Evolutionary conservation across 257 asterid species (phyloP).

Genomic region (Sherardia arvensis): DNA sequence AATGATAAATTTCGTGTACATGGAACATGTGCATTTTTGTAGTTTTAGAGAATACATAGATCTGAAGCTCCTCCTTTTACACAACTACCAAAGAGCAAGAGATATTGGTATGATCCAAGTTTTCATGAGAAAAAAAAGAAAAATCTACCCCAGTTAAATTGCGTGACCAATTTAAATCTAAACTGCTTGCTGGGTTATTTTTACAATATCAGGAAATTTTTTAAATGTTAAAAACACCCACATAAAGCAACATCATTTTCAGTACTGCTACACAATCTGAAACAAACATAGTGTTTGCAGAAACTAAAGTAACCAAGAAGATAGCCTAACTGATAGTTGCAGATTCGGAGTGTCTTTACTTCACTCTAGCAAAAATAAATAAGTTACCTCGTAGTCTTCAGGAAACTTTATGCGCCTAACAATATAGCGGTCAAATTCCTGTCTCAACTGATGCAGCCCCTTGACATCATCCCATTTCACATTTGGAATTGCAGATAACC

Average conservation of each 20-base stretch:
- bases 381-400: constrained; percentile 52
- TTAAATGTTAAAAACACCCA: background rate
- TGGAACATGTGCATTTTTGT: background rate
- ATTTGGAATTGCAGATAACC: constrained; percentile 73
- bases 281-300: background rate
- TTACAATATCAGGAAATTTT: background rate
- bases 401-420: constrained; percentile 59
- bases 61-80: background rate
- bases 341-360: background rate
- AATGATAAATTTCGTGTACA: background rate
- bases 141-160: background rate
- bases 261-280: background rate
- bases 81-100: background rate
- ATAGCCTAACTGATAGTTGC: background rate
- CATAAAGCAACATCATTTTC: background rate
- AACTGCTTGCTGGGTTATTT: background rate
- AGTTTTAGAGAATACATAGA: background rate
- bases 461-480: constrained; percentile 91
- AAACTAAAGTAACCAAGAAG: background rate
- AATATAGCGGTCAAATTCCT: constrained; percentile 54
- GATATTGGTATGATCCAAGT: background rate
- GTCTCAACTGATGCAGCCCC: constrained; percentile 52
- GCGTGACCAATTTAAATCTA: background rate
- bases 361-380: background rate
- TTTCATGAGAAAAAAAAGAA: background rate